Evolutionary conservation across 2,329 filamentous ascomycete species (phyloP), one percentile per base, ranked within the genome.

Genomic region (Neofusicoccum laricinum): DNA sequence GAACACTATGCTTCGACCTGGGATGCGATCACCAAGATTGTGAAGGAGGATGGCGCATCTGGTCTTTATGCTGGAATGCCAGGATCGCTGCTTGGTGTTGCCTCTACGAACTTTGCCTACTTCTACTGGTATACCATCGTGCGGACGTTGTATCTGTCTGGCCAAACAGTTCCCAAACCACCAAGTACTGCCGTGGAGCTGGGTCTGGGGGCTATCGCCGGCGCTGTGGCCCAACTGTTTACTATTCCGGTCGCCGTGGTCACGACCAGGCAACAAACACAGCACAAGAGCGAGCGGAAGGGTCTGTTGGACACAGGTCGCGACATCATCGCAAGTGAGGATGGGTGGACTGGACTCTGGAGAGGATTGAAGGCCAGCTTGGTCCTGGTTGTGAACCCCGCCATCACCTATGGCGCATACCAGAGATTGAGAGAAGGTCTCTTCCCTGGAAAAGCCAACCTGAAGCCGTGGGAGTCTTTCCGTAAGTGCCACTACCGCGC

Each of bases 101-200:
- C 93, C 1, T 97, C 93, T 30, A 98, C 94, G 61, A 99, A 99
- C 78, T 99, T 99, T 76, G 95, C 95, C 72, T 99, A 99, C 80
- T 99, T 99, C 77, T 99, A 99, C 81, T 98, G 94, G 93, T 98
- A 98, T 77, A 94, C 92, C 4, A 80, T 95, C 32, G 92, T 97
- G 36, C 88, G 95, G 67, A 87, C 87, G 15, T 78, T 97, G 19
- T 98, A 98, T 76, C 79, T 91, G 69, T 79, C 81, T 17, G 84
- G 82, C 25, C 80, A 79, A 69, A 85, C 85, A 69, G 80, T 86
- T 45, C 76, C 84, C 67, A 85, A 85, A 69, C 75, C 89, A 30
- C 92, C 93, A 2, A 89, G 91, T 19, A 98, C 93, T 0, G 86
- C 90, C 4, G 84, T 90, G 49, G 95, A 99, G 78, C 84, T 99